Evolutionary conservation across 805 yeast genomes (phyloP).

Genomic region (Starmerella vaccinii): DNA sequence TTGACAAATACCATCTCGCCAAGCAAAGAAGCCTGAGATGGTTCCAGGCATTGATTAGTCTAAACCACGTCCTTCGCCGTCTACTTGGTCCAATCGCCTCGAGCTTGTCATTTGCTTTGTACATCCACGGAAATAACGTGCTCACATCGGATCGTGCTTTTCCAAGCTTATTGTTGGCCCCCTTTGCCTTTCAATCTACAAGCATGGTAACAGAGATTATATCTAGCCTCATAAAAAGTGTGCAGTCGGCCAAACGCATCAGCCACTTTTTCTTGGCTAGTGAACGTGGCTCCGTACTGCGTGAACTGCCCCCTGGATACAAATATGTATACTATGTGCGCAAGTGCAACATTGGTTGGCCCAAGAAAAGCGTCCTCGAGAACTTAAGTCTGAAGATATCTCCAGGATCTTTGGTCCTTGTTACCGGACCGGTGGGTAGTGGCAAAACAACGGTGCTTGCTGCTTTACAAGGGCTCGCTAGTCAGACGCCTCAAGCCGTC

Average conservation of each 20-base stretch:
- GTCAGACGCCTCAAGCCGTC: conserved; percentile 55
- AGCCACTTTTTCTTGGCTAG: conserved; percentile 40
- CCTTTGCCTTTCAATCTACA: conserved; percentile 36
- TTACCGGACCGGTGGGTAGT: conserved; percentile 82
- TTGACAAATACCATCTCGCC: conserved; percentile 27
- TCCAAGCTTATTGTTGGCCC: conserved; percentile 17
- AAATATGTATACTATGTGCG: conserved; percentile 21
- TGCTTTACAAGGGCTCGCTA: conserved; percentile 65
- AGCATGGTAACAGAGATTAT: conserved; percentile 34
- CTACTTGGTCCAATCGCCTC: background rate
- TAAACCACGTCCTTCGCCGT: background rate
- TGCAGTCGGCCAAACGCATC: conserved; percentile 31
- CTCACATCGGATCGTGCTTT: background rate
- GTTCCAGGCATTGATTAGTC: no score
- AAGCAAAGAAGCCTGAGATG: background rate
- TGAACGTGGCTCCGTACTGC: background rate
- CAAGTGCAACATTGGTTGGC: conserved; percentile 56
- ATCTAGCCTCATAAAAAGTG: background rate
- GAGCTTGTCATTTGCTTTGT: background rate
- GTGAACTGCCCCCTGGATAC: background rate
- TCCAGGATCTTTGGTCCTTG: conserved; percentile 69
- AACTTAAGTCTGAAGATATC: conserved; percentile 39
- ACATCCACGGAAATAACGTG: background rate
- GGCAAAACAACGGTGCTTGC: conserved; percentile 81
- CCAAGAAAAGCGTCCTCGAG: conserved; percentile 41